Evolutionary conservation across 306 rosid species (phyloP), one percentile per base, ranked within the genome.

Genomic region (Luffa acutangula): DNA sequence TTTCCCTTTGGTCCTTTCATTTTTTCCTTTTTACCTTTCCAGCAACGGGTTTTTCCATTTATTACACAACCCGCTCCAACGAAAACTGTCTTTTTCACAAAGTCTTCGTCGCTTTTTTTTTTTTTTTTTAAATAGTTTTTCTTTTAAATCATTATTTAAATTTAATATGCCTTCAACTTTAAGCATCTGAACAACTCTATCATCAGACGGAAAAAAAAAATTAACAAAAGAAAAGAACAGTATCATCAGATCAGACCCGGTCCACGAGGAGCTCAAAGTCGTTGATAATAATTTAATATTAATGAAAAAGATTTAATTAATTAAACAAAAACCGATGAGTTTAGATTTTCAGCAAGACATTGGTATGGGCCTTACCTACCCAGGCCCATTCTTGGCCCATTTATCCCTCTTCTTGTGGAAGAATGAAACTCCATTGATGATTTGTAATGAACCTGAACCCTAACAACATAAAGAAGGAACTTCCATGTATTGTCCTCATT

Each of bases 151-250:
- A 49, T 73, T 48, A 14, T 73, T 48, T 73, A 48, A 13, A 31
- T 11, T 71, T 71, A 70, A 70, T 20, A 70, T 70, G 57, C 10
- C 76, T 70, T 70, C 76, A 70, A 43, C 76, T 69, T 69, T 69
- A 43, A 69, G 75, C 53, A 43, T 71, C 77, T 11, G 21, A 72
- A 72, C 77, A 25, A 72, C 58, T 21, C 58, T 45, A 72, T 21
- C 58, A 11, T 46, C n/a, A 25, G 21, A 46, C 37, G 20, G 15
- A 36, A 37, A 33, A 34, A 21, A 59, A 20, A 62, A 62, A 13
- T 59, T 9, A 25, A 21, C 9, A 31, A 11, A 31, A 12, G 12
- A 1, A 21, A 20, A 20, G 4, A 58, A 9, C 2, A 21, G 63
- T 20, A 33, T 60, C 8, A 36, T 36, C 21, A 64, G 42, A 62